Percentiles rank a stretch among this genome's conserved stretches.
Evolutionary conservation across 441 rosid species (phyloP).

Genomic region (Gossypium trilobum): DNA sequence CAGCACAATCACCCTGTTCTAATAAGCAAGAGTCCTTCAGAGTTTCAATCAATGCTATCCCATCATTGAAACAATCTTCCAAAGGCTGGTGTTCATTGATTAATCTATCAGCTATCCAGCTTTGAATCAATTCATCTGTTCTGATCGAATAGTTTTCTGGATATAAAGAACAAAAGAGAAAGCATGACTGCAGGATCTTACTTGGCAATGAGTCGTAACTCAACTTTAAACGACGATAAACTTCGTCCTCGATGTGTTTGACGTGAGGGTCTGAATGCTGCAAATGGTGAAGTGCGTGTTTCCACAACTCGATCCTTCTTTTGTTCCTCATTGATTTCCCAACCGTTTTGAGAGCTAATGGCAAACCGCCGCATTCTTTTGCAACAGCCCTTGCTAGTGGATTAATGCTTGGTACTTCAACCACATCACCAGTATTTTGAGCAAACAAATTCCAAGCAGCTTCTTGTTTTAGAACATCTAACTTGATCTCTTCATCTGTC

Average conservation of each 20-base stretch:
- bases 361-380: constrained; percentile 29
- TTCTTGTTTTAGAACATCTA: constrained; percentile 19
- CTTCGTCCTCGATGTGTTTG: not conserved
- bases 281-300: constrained; percentile 9
- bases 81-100: constrained; percentile 19
- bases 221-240: constrained; percentile 2
- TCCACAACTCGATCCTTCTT: constrained; percentile 1
- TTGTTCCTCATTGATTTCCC: constrained; percentile 25
- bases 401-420: constrained; percentile 8
- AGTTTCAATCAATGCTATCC: constrained; percentile 23
- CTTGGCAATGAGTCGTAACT: constrained; percentile 14
- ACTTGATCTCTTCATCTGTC: constrained; percentile 23
- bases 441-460: constrained; percentile 29
- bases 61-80: constrained; percentile 22
- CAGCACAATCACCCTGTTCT: constrained; percentile 23
- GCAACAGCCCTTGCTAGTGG: constrained; percentile 23
- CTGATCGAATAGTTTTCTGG: constrained; percentile 16
- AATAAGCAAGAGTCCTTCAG: constrained; percentile 33
- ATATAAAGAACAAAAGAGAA: constrained; percentile 19
- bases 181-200: constrained; percentile 13
- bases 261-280: not conserved
- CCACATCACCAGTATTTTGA: constrained; percentile 24
- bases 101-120: constrained; percentile 29
- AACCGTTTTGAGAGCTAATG: constrained; percentile 27
- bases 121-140: constrained; percentile 22